A percentile compares a stretch with the other conserved stretches of the same genome.
Evolutionary conservation across 257 asterid genomes (phyloP).

Genomic region (Rauvolfia tetraphylla): DNA sequence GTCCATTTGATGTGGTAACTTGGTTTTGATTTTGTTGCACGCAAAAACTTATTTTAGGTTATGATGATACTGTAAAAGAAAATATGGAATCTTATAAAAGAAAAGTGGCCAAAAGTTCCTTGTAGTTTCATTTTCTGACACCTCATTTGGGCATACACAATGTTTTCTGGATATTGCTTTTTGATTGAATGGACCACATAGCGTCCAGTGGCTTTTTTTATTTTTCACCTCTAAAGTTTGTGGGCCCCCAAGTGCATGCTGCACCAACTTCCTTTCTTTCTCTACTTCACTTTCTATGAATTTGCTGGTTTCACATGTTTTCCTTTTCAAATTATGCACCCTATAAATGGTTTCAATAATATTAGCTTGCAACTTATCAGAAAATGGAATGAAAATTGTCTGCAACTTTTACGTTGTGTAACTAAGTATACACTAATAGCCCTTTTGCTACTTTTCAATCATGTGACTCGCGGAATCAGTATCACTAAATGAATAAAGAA

Average conservation of each 20-base stretch:
- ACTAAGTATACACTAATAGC: neutral
- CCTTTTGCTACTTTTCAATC: neutral
- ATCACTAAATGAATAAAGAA: neutral
- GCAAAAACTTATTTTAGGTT: neutral
- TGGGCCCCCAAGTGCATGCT: slow-evolving; percentile 11
- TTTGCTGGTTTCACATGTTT: neutral
- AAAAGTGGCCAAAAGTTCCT: neutral
- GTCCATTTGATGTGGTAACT: neutral
- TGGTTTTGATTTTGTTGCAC: neutral
- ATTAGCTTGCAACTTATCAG: neutral
- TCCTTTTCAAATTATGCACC: neutral
- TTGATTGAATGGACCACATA: neutral
- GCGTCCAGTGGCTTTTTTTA: neutral
- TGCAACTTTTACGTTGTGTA: neutral
- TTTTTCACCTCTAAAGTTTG: neutral
- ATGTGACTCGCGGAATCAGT: neutral
- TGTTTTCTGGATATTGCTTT: neutral
- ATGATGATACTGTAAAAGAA: neutral
- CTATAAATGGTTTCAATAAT: neutral
- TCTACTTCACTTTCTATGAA: slow-evolving; percentile 2
- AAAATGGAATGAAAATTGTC: neutral
- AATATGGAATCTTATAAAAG: neutral
- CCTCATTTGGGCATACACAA: neutral
- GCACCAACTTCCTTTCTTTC: slow-evolving; percentile 11
- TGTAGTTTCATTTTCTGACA: neutral